Evolutionary conservation across 2,329 filamentous ascomycete genomes (phyloP), one percentile per base, ranked within the genome.

Genomic region (Fusarium liriodendri): DNA sequence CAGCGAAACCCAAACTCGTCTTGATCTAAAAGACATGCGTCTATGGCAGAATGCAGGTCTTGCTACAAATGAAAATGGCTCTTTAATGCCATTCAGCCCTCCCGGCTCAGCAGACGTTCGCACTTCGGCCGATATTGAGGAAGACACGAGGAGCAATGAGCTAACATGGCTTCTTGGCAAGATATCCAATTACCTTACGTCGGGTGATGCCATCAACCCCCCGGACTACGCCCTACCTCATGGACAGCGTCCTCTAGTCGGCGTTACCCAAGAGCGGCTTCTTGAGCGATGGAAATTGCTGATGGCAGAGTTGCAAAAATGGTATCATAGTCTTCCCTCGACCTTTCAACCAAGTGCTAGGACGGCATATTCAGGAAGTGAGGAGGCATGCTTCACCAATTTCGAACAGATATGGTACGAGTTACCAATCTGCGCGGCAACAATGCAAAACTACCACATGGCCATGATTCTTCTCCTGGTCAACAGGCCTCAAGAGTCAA

Each of bases 361-460:
- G 18, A 77, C 74, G 1, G 58, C 27, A 4, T 67, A 60, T 2
- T 20, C 37, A 2, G 16, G 32, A 9, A 29, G 25, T 0, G 2
- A 18, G 5, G 20, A 20, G 0, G 22, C 65, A 1, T 67, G 32
- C 7, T 69, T 72, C 25, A 6, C 27, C 1, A 35, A 29, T 0
- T 88, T 87, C 79, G 85, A 81, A 1, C 89, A 91, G 76, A 85
- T 91, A 14, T 93, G 91, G 90, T 92, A 91, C 79, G 87, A 87
- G 62, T 84, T 89, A 0, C 86, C 90, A 0, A 88, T 92, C 85
- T 93, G 90, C 80, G 90, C 89, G 0, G 90, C 90, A 3, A 89
- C 90, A 1, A 92, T 92, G 86, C 90, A 92, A 75, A 87, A 87
- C 68, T 92, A 91, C 72, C 89, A 92, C 75, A 92, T 92, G 83